These are phyloP conservation scores for Phytophthora brassicae DNA, from an alignment of 352 stramenopile species.

Conservation along the genomic window DNA sequence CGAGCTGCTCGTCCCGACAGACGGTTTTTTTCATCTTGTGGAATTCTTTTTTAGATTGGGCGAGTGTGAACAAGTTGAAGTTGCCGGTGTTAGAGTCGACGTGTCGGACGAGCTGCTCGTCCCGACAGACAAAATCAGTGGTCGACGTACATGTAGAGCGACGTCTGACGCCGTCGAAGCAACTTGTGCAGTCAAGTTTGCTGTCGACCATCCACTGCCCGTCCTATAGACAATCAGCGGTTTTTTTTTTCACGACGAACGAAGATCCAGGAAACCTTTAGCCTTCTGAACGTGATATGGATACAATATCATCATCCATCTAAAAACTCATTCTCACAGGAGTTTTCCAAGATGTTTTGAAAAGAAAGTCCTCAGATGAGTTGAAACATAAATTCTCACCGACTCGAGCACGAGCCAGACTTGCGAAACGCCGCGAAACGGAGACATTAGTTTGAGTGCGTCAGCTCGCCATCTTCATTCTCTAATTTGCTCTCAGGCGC, in stretches of 20 bases:
- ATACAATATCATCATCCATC: neutral
- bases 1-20: constrained; percentile 9
- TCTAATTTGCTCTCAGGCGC: constrained; percentile 17
- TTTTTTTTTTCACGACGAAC: constrained; percentile 1
- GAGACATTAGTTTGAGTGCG: constrained; percentile 7
- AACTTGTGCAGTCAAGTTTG: constrained; percentile 11
- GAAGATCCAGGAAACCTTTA: constrained; percentile 5
- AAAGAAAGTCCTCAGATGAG: neutral
- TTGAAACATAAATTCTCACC: neutral
- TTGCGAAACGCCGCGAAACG: constrained; percentile 29
- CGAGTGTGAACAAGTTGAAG: constrained; percentile 18
- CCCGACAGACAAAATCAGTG: constrained; percentile 21
- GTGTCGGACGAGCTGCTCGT: constrained; percentile 1
- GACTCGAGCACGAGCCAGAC: neutral
- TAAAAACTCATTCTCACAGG: neutral
- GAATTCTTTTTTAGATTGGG: neutral
- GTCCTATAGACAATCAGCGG: constrained; percentile 7
- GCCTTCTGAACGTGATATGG: constrained; percentile 2
- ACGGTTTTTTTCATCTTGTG: constrained; percentile 9
- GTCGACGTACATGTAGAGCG: no score
- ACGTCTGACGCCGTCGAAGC: neutral
- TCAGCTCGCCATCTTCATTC: constrained; percentile 25
- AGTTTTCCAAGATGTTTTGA: neutral
- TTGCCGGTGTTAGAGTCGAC: neutral
- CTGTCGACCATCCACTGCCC: neutral